Evolutionary conservation across 23 red algal species (phyloP), one percentile per base, ranked within the genome.

Genomic region (Agarophyton chilense): DNA sequence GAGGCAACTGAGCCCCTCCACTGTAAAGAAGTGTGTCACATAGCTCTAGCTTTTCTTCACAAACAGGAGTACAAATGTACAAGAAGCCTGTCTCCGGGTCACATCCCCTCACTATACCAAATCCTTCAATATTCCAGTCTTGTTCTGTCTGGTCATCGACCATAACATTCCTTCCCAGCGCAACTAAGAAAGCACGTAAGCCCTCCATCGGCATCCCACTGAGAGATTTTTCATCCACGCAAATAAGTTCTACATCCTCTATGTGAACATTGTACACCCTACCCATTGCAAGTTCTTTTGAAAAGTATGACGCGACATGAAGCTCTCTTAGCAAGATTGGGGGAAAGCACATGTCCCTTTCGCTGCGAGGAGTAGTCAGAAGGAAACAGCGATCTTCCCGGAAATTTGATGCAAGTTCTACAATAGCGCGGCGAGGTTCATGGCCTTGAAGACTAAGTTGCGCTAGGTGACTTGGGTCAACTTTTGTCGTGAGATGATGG

Each of bases 261-360:
- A 74, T 7, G 43, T 49, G 38, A 3, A 74, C 68, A 29, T 47
- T 46, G 43, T 74, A 47, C 68, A 74, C 68, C 36, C 68, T 74
- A 25, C 68, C 68, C 40, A 74, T 8, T 9, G 68, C 68, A 21
- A 74, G 68, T 74, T 74, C 68, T 29, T 74, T 74, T 24, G 68
- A 74, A 16, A 74, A 74, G 68, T 74, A 74, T 26, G 68, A 24
- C 68, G 68, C 68, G 36, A 74, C 43, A 26, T 74, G 68, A 31
- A 74, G 68, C 43, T 74, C 68, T 29, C 68, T 74, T 16, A 74
- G 36, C 41, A 74, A 49, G 7, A 74, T 35, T 47, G 68, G 68
- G 39, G 38, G 68, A 47, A 74, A 74, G 68, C 43, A 29, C 43
- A 74, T 7, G 21, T 74, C 68, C 29, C 68, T 22, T 29, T 74